Evolutionary conservation across 208 protist genomes (phyloP), one percentile per base, ranked within the genome.

Genomic region (Crithidia fasciculata): DNA sequence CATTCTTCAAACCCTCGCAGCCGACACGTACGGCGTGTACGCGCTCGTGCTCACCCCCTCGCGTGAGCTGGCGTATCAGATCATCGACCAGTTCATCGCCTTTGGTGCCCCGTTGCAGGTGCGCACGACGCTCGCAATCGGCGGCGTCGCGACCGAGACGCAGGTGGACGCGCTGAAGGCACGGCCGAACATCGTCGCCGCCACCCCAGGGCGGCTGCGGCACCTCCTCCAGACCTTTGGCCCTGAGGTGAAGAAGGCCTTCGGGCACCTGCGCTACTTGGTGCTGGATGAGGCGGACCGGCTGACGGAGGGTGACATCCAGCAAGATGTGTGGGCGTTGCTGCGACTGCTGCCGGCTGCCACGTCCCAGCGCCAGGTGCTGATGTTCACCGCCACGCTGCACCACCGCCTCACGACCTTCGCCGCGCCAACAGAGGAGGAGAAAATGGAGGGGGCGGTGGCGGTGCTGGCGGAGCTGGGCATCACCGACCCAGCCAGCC

Each of bases 1-100:
- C 16, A 98, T 99, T 13, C 78, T 99, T 4, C 93, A 99, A 57
- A 73, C 67, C 40, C 86, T 99, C 9, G 91, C 98, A 0, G 80
- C 91, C 41, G 99, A 99, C 67, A 93, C 98, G 28, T 99, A 98
- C 76, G 99, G 99, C 58, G 89, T 99, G 5, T 99, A 96, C 83
- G 96, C 97, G 5, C 77, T 99, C 7, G 88, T 99, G 8, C 76
- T 99, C 8, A 99, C 98, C 10, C 98, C 99, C 5, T 99, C 99
- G 4, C 87, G 98, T 12, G 98, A 99, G 83, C 80, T 99, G 2
- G 98, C 97, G 0, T 94, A 98, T 59, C 98, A 99, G 78, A 98
- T 99, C 44, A 76, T 88, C 8, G 92, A 97, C 65, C 92, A 97
- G 71, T 97, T 97, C 72, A 78, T 93, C 10, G 89, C 89, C 10